These are phyloP conservation scores for Triticum timopheevii DNA, from an alignment of 176 grass and related monocot species.

Conservation along the genomic window DNA sequence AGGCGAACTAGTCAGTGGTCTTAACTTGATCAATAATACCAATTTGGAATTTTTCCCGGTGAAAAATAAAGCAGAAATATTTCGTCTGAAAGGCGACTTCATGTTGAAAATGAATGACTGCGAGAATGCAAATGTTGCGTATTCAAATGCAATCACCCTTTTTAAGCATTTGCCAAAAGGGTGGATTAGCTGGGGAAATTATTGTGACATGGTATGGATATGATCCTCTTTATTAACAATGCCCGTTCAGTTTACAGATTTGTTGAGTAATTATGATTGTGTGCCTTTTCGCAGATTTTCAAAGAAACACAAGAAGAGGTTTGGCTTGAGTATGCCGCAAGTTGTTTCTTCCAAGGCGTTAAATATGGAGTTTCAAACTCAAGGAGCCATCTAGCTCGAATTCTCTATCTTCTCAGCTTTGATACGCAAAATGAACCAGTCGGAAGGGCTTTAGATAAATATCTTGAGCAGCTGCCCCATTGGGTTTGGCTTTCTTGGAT, in stretches of 20 bases:
- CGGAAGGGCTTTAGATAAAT: conserved; percentile 88
- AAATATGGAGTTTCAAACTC: conserved; percentile 97
- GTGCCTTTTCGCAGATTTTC: conserved; percentile 60
- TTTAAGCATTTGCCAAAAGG: conserved; percentile 98
- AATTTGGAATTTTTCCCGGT: conserved; percentile 97
- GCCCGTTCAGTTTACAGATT: conserved; percentile 8
- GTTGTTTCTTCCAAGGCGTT: conserved; percentile 96
- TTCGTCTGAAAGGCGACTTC: conserved; percentile 92
- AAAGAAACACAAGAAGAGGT: conserved; percentile 87
- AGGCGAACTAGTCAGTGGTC: conserved; percentile 85
- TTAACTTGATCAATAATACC: conserved; percentile 93
- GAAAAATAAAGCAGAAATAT: conserved; percentile 98
- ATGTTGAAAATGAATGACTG: conserved; percentile 85
- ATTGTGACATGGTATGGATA: conserved; percentile 91
- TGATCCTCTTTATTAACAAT: conserved; percentile 15
- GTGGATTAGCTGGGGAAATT: conserved; percentile 99
- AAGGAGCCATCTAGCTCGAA: conserved; percentile 87
- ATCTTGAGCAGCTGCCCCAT: conserved; percentile 94
- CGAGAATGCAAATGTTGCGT: conserved; percentile 69
- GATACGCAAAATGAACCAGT: conserved; percentile 92
- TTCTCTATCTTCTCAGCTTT: conserved; percentile 98
- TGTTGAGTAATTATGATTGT: not conserved
- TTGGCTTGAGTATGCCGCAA: conserved; percentile 92
- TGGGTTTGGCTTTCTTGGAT: conserved; percentile 99
- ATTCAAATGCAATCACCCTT: conserved; percentile 87